These are phyloP conservation scores for Cronartium quercuum DNA, from an alignment of 1,284 basidiomycete genomes.

Conservation along the genomic window DNA sequence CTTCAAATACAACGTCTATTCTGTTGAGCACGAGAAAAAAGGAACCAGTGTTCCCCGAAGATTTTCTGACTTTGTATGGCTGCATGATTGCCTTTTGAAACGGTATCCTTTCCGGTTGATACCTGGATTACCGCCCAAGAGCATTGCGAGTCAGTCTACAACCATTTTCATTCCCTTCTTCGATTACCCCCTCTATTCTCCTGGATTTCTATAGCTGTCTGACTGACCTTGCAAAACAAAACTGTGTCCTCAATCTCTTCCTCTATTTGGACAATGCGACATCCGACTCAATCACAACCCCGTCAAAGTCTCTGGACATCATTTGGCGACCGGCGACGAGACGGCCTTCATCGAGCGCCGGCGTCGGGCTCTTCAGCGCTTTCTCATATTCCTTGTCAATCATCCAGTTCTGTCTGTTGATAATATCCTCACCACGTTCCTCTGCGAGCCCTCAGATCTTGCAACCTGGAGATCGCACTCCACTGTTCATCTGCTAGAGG, in stretches of 20 bases:
- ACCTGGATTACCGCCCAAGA: slow-evolving; percentile 79
- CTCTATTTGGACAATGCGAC: not conserved
- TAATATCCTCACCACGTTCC: slow-evolving; percentile 68
- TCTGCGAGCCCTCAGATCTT: slow-evolving; percentile 41
- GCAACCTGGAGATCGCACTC: slow-evolving; percentile 41
- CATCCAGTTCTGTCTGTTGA: slow-evolving; percentile 84
- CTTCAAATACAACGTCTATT: slow-evolving; percentile 36
- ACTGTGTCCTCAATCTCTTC: not conserved
- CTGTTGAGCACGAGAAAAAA: slow-evolving; percentile 38
- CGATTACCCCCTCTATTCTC: not conserved
- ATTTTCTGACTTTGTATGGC: slow-evolving; percentile 83
- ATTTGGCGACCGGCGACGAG: slow-evolving; percentile 61
- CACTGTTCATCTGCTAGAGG: slow-evolving; percentile 67
- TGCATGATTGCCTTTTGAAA: slow-evolving; percentile 69
- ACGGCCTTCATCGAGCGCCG: slow-evolving; percentile 74
- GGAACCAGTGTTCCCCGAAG: slow-evolving; percentile 50
- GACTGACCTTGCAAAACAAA: not conserved
- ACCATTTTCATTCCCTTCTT: slow-evolving; percentile 32
- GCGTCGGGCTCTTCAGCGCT: slow-evolving; percentile 74
- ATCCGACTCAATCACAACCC: not conserved
- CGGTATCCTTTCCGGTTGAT: slow-evolving; percentile 84
- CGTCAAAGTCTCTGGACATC: slow-evolving; percentile 38
- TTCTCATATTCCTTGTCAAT: slow-evolving; percentile 74
- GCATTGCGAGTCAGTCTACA: slow-evolving; percentile 67
- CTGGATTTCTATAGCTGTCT: not conserved